Evolutionary conservation across 1,284 basidiomycete species (phyloP).

Genomic region (Coniferiporia sulphurascens): DNA sequence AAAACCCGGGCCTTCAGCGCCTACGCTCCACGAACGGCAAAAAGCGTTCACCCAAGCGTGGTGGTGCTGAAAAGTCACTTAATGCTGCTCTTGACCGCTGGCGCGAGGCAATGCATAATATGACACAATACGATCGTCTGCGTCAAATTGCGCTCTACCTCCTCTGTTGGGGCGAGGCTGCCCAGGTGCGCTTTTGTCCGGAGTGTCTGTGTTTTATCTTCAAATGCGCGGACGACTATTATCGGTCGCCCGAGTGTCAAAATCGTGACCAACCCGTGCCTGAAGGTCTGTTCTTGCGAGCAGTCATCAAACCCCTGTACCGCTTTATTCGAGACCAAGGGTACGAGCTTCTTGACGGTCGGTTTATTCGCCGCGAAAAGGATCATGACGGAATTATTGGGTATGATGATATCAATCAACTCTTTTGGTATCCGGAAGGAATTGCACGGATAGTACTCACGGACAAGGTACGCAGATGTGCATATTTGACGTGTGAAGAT

Average conservation of each 20-base stretch:
- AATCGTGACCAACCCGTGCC: conserved; percentile 90
- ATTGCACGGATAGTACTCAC: conserved; percentile 87
- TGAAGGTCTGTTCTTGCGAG: conserved; percentile 89
- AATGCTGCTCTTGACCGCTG: conserved; percentile 87
- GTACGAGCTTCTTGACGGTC: conserved; percentile 95
- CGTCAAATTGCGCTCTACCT: conserved; percentile 96
- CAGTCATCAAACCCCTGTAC: conserved; percentile 95
- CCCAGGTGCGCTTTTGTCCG: conserved; percentile 96
- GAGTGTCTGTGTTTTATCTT: conserved; percentile 99
- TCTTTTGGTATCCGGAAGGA: conserved; percentile 99
- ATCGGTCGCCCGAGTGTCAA: conserved; percentile 98
- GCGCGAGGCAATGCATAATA: conserved; percentile 97
- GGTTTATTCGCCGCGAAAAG: conserved; percentile 88
- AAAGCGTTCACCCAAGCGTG: conserved; percentile 44
- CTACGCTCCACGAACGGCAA: conserved; percentile 49
- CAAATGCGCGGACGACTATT: conserved; percentile 99
- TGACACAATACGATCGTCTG: conserved; percentile 97
- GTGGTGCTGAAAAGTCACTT: conserved; percentile 74
- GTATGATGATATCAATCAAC: conserved; percentile 98
- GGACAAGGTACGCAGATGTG: conserved; percentile 64
- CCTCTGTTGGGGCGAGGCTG: conserved; percentile 97
- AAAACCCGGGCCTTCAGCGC: conserved; percentile 87
- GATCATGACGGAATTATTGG: conserved; percentile 97
- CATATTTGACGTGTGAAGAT: not conserved
- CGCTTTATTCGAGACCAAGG: conserved; percentile 97